These are phyloP conservation scores for Vaccinium darrowii DNA, from an alignment of 148 eudicot genomes.

Conservation along the genomic window DNA sequence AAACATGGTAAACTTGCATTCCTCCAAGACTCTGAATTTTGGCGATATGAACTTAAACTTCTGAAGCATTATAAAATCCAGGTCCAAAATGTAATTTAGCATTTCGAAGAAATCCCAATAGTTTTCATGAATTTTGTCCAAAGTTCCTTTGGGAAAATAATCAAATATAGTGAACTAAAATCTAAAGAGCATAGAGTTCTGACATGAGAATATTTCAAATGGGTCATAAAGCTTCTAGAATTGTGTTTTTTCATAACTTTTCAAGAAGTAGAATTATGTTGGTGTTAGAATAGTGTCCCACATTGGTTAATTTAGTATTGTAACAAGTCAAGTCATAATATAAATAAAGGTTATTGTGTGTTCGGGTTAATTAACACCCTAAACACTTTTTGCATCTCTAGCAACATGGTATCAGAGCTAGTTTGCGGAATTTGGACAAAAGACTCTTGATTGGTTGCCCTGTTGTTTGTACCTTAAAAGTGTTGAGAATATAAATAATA, in stretches of 20 bases:
- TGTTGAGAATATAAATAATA: too few relatives aligned
- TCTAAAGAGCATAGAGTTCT: neutral
- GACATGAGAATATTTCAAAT: neutral
- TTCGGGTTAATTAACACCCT: too few relatives aligned
- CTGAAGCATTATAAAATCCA: neutral
- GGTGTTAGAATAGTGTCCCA: too few relatives aligned
- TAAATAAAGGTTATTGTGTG: too few relatives aligned
- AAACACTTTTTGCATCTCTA: too few relatives aligned
- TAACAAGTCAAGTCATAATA: too few relatives aligned
- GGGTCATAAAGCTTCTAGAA: neutral
- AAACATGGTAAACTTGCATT: neutral
- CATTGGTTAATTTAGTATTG: too few relatives aligned
- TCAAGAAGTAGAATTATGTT: neutral
- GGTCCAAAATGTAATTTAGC: neutral
- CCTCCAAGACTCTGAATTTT: slow-evolving; percentile 1
- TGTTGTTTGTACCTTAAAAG: too few relatives aligned
- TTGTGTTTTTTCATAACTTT: neutral
- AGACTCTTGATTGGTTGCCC: too few relatives aligned
- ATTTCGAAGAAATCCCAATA: neutral
- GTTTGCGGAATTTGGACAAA: too few relatives aligned
- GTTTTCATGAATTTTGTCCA: neutral
- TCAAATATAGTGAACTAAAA: neutral
- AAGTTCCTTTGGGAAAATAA: neutral
- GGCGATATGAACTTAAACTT: neutral
- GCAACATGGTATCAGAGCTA: too few relatives aligned